phyloP scores from a whole-genome alignment of 2,329 filamentous ascomycete species.

The Endothia cerciana region DNA sequence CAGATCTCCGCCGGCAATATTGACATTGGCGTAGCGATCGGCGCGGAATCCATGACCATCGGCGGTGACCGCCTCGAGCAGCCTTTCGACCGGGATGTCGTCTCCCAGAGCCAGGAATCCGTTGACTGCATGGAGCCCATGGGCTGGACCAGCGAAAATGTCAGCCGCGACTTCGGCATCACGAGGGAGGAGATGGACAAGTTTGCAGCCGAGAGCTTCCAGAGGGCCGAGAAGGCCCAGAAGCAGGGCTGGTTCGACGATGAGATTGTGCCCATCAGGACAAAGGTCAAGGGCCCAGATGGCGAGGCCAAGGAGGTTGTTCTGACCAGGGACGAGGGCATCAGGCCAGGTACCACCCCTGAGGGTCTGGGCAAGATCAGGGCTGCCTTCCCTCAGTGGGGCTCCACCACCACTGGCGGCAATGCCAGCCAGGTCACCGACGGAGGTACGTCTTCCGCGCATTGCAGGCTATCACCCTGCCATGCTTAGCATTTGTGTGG shows the following conservation, averaged over 20 bases:
- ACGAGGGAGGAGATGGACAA: conserved; percentile 78
- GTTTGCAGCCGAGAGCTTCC: conserved; percentile 86
- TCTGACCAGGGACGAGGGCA: conserved; percentile 85
- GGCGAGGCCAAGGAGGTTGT: conserved; percentile 79
- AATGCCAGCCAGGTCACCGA: conserved; percentile 96
- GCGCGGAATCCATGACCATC: conserved; percentile 85
- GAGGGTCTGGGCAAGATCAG: conserved; percentile 84
- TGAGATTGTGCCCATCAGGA: conserved; percentile 88
- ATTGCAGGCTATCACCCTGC: not conserved
- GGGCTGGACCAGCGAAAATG: conserved; percentile 98
- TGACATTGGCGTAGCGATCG: conserved; percentile 83
- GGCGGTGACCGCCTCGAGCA: conserved; percentile 71
- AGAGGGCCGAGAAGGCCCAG: conserved; percentile 85
- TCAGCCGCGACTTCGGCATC: conserved; percentile 88
- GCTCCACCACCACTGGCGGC: conserved; percentile 83
- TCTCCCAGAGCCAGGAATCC: conserved; percentile 73
- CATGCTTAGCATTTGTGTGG: not conserved
- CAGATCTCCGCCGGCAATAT: conserved; percentile 81
- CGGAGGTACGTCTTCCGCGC: conserved; percentile 59
- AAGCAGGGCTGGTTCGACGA: conserved; percentile 91
- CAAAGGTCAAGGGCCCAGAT: conserved; percentile 81
- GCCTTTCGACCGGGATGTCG: conserved; percentile 78
- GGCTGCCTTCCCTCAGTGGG: conserved; percentile 87
- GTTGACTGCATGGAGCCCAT: conserved; percentile 90
- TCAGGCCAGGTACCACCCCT: conserved; percentile 85